Evolutionary conservation across 768 basidiomycete genomes (phyloP), one percentile per base, ranked within the genome.

Genomic region (Clitopilus passeckerianus): DNA sequence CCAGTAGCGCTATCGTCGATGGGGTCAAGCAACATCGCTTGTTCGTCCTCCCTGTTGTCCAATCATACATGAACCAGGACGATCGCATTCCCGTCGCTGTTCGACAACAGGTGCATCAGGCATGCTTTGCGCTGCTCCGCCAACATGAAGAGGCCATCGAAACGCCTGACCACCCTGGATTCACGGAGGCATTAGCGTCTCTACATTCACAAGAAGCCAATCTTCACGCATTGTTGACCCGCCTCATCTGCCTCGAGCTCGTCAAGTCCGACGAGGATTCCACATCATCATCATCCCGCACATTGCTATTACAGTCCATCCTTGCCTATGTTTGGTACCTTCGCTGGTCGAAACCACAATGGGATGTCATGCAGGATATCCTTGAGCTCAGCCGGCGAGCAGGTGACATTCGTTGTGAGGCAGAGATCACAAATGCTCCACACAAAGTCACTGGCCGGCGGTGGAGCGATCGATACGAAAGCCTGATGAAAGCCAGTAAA

Each of bases 1-100:
- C 24, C 53, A 30, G 10, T 10, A 34, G 10, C 15, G 7, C 34
- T 23, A 10, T 30, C 15, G 20, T 30, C 24, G 2, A 30, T 16
- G 53, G 20, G 12, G 53, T 54, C 7, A 10, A 7, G 27, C 15
- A 22, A 22, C 27, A 16, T 16, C 34, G 15, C 15, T 8, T 54
- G 8, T 54, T 22, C 16, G 62, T 67, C 10, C 65, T 60, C 6
- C 66, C 68, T 8, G 67, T 66, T 35, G 60, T 67, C 15, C 65
- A 63, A 34, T 44, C 61, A 4, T 69, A 66, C 43, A 65, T 67
- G 53, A 35, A 57, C 9, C 57, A 57, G 33, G 24, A 58, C 23
- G 23, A 58, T 33, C 63, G 61, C 22, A 60, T 65, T 16, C 23
- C 61, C 3, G 18, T 14, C 0, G 12, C 54, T 0, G 44, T 64